These are phyloP conservation scores for Arthrinium puccinioides DNA, from an alignment of 2,329 filamentous ascomycete genomes.

Conservation along the genomic window DNA sequence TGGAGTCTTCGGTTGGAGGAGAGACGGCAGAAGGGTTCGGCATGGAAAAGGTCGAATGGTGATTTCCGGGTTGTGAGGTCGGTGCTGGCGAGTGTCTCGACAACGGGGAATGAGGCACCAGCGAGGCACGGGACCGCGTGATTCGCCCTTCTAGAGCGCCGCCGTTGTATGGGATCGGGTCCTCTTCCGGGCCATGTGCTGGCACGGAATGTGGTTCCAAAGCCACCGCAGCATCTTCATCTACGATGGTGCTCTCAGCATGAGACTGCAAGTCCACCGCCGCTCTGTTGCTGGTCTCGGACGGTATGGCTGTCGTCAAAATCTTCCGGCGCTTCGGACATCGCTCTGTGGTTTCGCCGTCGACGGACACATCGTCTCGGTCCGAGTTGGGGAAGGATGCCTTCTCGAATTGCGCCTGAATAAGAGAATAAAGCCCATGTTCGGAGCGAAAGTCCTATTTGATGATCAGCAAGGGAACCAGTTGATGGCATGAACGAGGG, in stretches of 20 bases:
- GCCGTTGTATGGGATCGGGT: too few species aligned
- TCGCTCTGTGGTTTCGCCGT: constrained; percentile 19
- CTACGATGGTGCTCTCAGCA: too few species aligned
- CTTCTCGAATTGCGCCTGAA: constrained; percentile 59
- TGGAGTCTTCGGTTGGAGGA: constrained; percentile 18
- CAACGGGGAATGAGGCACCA: constrained; percentile 11
- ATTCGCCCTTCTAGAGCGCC: too few species aligned
- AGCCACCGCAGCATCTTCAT: too few species aligned
- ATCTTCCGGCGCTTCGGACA: constrained; percentile 8
- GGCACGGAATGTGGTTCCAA: too few species aligned
- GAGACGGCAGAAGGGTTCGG: constrained; percentile 15
- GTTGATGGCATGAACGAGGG: constrained; percentile 1
- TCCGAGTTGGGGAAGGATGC: constrained; percentile 29
- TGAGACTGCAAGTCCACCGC: too few species aligned
- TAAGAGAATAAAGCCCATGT: constrained; percentile 65
- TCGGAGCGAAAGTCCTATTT: constrained; percentile 63
- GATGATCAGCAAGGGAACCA: constrained; percentile 8
- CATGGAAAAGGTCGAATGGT: constrained; percentile 17
- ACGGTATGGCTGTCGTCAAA: constrained; percentile 3
- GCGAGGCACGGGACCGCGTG: constrained; percentile 15
- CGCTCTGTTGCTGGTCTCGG: neutral
- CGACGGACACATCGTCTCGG: constrained; percentile 12
- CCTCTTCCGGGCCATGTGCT: too few species aligned
- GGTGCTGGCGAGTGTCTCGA: constrained; percentile 14
- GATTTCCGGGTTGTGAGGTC: constrained; percentile 14